Evolutionary conservation across 2,329 filamentous ascomycete species (phyloP), one percentile per base, ranked within the genome.

Genomic region (Rutstroemia sp.): DNA sequence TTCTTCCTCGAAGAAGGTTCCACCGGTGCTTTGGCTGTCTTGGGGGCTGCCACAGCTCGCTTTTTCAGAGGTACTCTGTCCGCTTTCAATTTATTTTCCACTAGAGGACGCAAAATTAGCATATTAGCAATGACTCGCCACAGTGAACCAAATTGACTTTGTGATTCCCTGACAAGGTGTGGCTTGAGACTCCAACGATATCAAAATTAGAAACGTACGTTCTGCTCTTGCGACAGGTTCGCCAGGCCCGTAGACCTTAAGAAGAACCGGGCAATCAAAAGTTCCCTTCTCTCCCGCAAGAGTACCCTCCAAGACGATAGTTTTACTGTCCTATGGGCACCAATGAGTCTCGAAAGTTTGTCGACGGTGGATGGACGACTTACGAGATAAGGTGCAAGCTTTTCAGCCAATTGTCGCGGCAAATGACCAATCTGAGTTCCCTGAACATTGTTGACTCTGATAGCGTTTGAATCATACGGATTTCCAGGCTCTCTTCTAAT

Each of bases 391-490:
- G 79, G 80, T 0, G 88, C 83, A 53, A 96, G 73, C 70, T 88
- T 92, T n/a, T 76, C 73, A 0, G 85, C 89, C 21, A 90, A 67
- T 1, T 72, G 75, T 12, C 82, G 77, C 6, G 88, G 86, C 42
- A 95, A 75, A 70, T 95, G 90, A 0, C 90, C 90, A 63, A 95
- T 88, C 65, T 95, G 90, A 7, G 71, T 69, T 16, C 82, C 80
- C 66, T 87, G 79, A 14, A 92, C 88, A 69, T 94, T 95, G 64
- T 88, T 79, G 1, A 95, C 81, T 5, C 83, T 81, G 57, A 95
- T 90, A 0, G 90, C 90, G 71, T 94, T 94, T 5, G 63, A 61
- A 67, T 94, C 88, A 66, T 87, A 88, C 62, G 72, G 75, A 65
- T 92, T 92, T 1, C 71, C 66, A 1, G 87, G 85, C 66, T 92